Conservation (phyloP, 306 rosid species). For the Corylus avellana region DNA sequence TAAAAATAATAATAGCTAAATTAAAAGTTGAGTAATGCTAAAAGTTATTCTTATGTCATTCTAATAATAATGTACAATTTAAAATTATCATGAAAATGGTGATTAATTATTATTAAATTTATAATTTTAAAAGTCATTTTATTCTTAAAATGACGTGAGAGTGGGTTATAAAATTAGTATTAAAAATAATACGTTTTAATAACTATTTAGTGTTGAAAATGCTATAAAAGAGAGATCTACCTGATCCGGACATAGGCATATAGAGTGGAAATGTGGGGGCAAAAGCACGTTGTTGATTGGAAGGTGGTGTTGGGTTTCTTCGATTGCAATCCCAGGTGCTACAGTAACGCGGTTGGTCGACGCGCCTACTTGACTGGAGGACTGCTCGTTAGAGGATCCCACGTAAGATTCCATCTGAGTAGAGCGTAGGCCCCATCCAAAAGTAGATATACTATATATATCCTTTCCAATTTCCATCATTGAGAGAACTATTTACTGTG, state of each 20-base stretch:
- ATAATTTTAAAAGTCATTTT: too few relatives aligned
- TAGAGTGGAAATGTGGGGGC: neutral
- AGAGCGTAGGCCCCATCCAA: neutral
- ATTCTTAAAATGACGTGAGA: too few relatives aligned
- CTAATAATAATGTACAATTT: too few relatives aligned
- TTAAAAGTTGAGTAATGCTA: too few relatives aligned
- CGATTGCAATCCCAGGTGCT: neutral
- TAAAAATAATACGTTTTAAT: too few relatives aligned
- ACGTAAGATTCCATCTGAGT: neutral
- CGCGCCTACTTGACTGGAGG: neutral
- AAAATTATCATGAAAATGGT: too few relatives aligned
- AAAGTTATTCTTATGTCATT: too few relatives aligned
- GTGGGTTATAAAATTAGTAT: too few relatives aligned
- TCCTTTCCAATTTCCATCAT: neutral
- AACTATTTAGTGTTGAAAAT: too few relatives aligned
- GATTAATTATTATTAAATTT: too few relatives aligned
- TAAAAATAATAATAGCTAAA: too few relatives aligned
- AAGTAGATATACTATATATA: neutral
- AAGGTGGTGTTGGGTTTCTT: neutral
- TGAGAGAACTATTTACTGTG: neutral
- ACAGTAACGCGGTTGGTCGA: neutral
- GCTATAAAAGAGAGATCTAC: neutral
- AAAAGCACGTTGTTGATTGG: neutral
- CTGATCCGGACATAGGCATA: neutral
- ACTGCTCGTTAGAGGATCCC: neutral